Conservation (phyloP, 2,329 filamentous ascomycete species). For the Neopestalotiopsis sp. region DNA sequence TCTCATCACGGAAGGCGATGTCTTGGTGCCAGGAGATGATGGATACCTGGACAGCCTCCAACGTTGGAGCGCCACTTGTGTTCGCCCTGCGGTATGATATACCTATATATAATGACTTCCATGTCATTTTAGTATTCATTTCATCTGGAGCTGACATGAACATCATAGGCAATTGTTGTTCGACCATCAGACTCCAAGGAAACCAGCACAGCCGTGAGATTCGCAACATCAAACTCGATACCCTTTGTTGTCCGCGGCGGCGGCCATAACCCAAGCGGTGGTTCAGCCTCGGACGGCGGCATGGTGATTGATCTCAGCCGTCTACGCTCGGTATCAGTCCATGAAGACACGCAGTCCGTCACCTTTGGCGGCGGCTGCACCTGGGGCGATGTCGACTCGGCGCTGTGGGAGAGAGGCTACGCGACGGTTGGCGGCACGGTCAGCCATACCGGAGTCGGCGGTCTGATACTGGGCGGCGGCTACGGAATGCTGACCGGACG, state of each 20-base stretch:
- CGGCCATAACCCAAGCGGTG: conserved; percentile 59
- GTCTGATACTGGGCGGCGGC: conserved; percentile 61
- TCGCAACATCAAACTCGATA: conserved; percentile 47
- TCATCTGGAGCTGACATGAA: background rate
- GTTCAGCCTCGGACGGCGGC: conserved; percentile 54
- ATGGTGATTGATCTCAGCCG: conserved; percentile 60
- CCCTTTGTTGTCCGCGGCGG: conserved; percentile 60
- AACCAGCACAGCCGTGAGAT: conserved; percentile 41
- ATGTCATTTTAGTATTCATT: background rate
- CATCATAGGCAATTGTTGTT: conserved; percentile 47
- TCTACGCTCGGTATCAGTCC: conserved; percentile 55
- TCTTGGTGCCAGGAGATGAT: conserved; percentile 38
- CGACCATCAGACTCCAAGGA: conserved; percentile 46
- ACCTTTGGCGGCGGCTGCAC: conserved; percentile 55
- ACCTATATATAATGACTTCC: too few species aligned
- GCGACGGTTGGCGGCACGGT: conserved; percentile 68
- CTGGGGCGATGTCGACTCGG: conserved; percentile 60
- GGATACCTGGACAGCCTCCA: conserved; percentile 40
- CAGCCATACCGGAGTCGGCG: conserved; percentile 66
- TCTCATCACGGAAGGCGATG: conserved; percentile 26
- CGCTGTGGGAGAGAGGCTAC: conserved; percentile 53
- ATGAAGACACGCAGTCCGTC: conserved; percentile 48
- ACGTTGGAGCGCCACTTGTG: conserved; percentile 43
- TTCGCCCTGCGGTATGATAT: conserved; percentile 37
- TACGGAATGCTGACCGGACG: conserved; percentile 60